phyloP scores from a whole-genome alignment of 495 filamentous ascomycete genomes.

The Hyaloscypha hepaticicola region DNA sequence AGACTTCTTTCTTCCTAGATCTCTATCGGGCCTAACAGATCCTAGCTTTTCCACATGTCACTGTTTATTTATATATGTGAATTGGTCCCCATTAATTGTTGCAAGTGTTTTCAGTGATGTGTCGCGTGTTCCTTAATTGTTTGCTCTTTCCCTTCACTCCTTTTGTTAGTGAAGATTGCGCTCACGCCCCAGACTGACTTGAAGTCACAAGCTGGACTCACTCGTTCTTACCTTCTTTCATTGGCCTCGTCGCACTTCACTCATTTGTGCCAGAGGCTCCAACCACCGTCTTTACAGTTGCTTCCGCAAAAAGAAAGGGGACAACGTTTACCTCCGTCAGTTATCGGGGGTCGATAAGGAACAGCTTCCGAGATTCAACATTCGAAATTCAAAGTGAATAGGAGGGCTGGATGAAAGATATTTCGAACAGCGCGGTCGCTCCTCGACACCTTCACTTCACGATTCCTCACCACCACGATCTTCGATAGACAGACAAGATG shows the following conservation, averaged over 20 bases:
- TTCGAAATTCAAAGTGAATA: not conserved
- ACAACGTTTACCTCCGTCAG: not conserved
- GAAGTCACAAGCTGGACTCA: not conserved
- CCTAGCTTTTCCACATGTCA: no score
- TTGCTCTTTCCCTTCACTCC: conserved; percentile 1
- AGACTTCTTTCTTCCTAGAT: no score
- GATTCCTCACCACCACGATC: not conserved
- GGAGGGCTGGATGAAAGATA: not conserved
- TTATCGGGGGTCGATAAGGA: not conserved
- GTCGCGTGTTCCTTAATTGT: not conserved
- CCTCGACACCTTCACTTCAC: not conserved
- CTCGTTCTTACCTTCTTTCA: not conserved
- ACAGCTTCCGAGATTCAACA: not conserved
- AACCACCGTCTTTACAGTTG: not conserved
- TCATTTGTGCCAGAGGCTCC: not conserved
- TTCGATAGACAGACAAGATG: conserved; percentile 7
- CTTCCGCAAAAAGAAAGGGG: not conserved
- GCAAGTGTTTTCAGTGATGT: not conserved
- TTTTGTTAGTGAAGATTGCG: not conserved
- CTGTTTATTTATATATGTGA: conserved; percentile 5
- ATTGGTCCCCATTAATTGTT: not conserved
- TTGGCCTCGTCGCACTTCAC: conserved; percentile 1
- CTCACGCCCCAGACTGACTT: no score
- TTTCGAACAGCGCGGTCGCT: not conserved
- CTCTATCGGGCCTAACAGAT: not conserved